Conservation (phyloP, 2,329 filamentous ascomycete genomes). For the Triangularia verruculosa region DNA sequence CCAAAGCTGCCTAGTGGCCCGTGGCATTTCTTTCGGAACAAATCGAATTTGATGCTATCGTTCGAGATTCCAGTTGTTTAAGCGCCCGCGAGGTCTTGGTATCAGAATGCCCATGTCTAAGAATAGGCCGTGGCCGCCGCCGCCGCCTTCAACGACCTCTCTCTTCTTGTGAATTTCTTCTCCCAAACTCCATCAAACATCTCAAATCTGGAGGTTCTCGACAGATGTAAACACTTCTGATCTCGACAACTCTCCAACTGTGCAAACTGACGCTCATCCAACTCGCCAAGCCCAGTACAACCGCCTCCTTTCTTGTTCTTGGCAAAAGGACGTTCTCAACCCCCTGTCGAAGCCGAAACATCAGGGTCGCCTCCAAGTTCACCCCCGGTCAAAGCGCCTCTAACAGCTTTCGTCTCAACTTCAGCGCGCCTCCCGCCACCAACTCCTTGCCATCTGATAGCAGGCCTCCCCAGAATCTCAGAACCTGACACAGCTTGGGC, state of each 20-base stretch:
- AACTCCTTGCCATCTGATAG: conserved; percentile 32
- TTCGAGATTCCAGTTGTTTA: conserved; percentile 19
- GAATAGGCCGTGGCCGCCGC: not conserved
- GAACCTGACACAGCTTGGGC: conserved; percentile 39
- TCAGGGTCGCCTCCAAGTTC: conserved; percentile 32
- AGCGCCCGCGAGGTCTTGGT: conserved; percentile 22
- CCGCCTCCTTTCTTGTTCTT: not conserved
- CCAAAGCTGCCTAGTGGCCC: conserved; percentile 19
- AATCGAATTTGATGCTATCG: conserved; percentile 11
- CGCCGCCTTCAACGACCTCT: not conserved
- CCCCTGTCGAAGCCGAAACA: conserved; percentile 39
- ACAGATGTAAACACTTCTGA: conserved; percentile 2
- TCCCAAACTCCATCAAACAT: not conserved
- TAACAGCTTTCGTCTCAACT: conserved; percentile 46
- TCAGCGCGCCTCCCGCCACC: conserved; percentile 29
- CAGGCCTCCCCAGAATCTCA: conserved; percentile 25
- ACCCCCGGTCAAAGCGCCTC: conserved; percentile 43
- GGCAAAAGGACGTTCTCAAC: not conserved
- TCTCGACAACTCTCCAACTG: not conserved
- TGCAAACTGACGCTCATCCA: not conserved
- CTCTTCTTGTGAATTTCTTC: not conserved
- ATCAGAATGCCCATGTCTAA: not conserved
- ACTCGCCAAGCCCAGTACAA: not conserved
- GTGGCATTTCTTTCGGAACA: conserved; percentile 15
- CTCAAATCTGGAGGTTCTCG: conserved; percentile 9